Evolutionary conservation across 495 filamentous ascomycete genomes (phyloP).

Genomic region (Podospora pseudocomata): DNA sequence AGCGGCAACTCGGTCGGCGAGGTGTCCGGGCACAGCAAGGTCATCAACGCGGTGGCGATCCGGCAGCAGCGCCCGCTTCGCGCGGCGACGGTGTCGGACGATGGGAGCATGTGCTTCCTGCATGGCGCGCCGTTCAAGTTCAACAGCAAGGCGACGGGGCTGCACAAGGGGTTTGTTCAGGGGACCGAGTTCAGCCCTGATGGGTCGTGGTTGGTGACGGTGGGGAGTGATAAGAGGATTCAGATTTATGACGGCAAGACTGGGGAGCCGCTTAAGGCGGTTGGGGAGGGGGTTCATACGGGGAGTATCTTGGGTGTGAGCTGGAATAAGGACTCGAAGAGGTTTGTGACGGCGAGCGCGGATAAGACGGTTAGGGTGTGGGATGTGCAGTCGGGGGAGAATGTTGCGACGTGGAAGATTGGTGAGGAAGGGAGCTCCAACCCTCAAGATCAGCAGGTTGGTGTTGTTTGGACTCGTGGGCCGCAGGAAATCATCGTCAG

Average conservation of each 20-base stretch:
- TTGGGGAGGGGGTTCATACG: conserved; percentile 79
- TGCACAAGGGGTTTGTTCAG: conserved; percentile 85
- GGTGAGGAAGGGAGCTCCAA: conserved; percentile 75
- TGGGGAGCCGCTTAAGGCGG: conserved; percentile 69
- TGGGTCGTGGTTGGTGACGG: conserved; percentile 76
- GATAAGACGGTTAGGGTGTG: conserved; percentile 88
- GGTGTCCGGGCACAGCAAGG: conserved; percentile 82
- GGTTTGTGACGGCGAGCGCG: conserved; percentile 86
- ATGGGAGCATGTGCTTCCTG: conserved; percentile 83
- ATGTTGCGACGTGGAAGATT: conserved; percentile 76
- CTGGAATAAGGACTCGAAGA: conserved; percentile 85
- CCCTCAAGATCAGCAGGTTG: conserved; percentile 84
- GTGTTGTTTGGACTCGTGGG: conserved; percentile 85
- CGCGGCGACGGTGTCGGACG: conserved; percentile 87
- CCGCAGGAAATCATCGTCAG: conserved; percentile 85
- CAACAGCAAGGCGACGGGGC: conserved; percentile 63
- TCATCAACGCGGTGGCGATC: conserved; percentile 87
- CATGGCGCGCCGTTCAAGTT: conserved; percentile 96
- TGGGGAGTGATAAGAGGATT: conserved; percentile 83
- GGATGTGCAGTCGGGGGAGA: conserved; percentile 78
- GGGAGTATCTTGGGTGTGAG: conserved; percentile 90
- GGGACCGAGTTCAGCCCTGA: conserved; percentile 89
- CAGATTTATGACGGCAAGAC: conserved; percentile 95
- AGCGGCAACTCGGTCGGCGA: conserved; percentile 94
- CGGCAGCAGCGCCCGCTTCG: conserved; percentile 83